Conservation (phyloP, 805 yeast species). For the Candida tammaniensis region DNA sequence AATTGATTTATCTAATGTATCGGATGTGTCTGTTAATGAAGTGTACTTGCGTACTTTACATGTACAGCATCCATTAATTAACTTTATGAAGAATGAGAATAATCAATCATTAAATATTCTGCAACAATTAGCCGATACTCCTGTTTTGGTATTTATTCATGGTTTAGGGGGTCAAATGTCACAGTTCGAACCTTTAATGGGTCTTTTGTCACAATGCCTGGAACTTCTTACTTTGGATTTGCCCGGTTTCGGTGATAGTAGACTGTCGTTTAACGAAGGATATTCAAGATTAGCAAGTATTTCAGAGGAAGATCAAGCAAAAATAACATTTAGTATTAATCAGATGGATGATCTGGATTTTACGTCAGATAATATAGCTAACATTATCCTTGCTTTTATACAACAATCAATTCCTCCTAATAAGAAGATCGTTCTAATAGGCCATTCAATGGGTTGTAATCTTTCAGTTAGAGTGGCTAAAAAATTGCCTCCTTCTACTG, state of each 20-base stretch:
- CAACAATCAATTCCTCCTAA: slow-evolving; percentile 34
- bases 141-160: slow-evolving; percentile 68
- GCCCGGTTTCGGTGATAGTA: slow-evolving; percentile 81
- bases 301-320: slow-evolving; percentile 28
- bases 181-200: slow-evolving; percentile 76
- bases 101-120: slow-evolving; percentile 21
- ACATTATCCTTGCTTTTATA: slow-evolving; percentile 36
- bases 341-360: slow-evolving; percentile 41
- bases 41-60: slow-evolving; percentile 41
- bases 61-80: slow-evolving; percentile 49
- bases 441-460: slow-evolving; percentile 76
- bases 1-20: slow-evolving; percentile 30
- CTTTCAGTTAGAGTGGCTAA: slow-evolving; percentile 46
- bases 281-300: slow-evolving; percentile 19
- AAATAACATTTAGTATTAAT: slow-evolving; percentile 26
- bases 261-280: slow-evolving; percentile 14
- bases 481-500: slow-evolving; percentile 31
- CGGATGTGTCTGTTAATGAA: slow-evolving; percentile 25
- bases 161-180: slow-evolving; percentile 90
- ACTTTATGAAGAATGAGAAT: slow-evolving; percentile 25
- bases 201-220: slow-evolving; percentile 57
- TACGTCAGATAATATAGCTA: slow-evolving; percentile 39
- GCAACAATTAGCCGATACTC: slow-evolving; percentile 45
- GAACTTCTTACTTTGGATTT: slow-evolving; percentile 72
- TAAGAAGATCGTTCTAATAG: slow-evolving; percentile 49